Evolutionary conservation across 768 basidiomycete species (phyloP), one percentile per base, ranked within the genome.

Genomic region (Agrocybe praecox): DNA sequence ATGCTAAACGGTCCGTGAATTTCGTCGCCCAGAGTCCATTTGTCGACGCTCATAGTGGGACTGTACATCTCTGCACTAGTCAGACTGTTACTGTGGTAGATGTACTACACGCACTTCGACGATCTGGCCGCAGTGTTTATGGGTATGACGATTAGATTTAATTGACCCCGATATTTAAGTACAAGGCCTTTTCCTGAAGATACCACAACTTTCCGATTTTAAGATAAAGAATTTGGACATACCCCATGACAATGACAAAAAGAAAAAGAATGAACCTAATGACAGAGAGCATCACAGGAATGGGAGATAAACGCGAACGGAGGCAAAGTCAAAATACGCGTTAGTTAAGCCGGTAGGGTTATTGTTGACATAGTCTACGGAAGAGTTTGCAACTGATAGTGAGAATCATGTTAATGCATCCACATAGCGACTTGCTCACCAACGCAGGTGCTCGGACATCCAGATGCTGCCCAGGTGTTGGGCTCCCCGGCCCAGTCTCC

Each of bases 291-390:
- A 15, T 14, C n/a, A 40, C 3, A 40, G n/a, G 36, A 40, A 15
- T 6, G 36, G 36, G 24, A 63, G 42, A 44, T 79, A 78, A 1
- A 78, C 64, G 26, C 77, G 78, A 45, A 91, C 70, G 1, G 81
- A 78, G 23, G 79, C 80, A 65, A 92, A 77, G 48, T 89, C 81
- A 74, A 89, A 92, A 74, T 81, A 90, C 0, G 90, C 88, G 14
- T 83, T 69, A 17, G 62, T 40, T 70, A 90, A 91, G 9, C 82
- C 82, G 7, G 61, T 59, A 0, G 90, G 89, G 67, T 88, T 86
- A 65, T 76, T 75, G 72, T 84, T 79, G 52, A 89, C 87, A 63
- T 73, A 85, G 55, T 82, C 86, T 47, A 32, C 21, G 9, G 14
- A 15, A 24, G 9, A 29, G 4, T 29, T 9, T 9, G 26, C 26